Base-by-base conservation (phyloP, 495 filamentous ascomycete genomes). In the Aspergillus olivimuriae region DNA sequence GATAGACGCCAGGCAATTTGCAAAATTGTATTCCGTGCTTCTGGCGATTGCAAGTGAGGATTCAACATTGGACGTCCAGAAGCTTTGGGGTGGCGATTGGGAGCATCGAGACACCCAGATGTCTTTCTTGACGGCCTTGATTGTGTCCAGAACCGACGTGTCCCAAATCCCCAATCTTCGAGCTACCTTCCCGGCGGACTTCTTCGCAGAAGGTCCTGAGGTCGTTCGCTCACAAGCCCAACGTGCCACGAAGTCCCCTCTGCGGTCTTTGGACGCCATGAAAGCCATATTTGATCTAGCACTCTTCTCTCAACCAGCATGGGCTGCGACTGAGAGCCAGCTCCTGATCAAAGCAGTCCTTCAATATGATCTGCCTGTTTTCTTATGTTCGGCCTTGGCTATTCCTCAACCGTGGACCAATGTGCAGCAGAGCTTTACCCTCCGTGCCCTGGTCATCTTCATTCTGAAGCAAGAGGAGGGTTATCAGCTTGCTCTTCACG, bases 41-140 rank as follows among this genome's bases (percentile, higher is more conserved):
- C 66, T 86, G 21, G 80, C 80, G 1, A 68, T 86, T 41, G 85
- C 86, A 28, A 69, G 64, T 34, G 78, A 83, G 18, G 75, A 82
- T 31, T 53, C 65, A 20, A 73, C 57, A 41, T 73, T 84, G 56
- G 82, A 94, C 61, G 78, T 95, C 34, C 84, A 94, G 60, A 77
- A 73, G 28, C 74, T 99, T 18, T 97, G 91, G 92, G 88, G 89
- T 45, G 91, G 89, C 24, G 74, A 81, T 34, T 97, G 94, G 92
- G 77, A 86, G 36, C 74, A 94, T 41, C 76, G 81, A 15, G 78
- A 89, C 34, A 86, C 94, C 0, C 94, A 96, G 45, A 75, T 97
- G 40, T 92, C 87, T 11, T 94, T 99, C 56, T 70, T 96, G 30
- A 82, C 81, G 44, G 87, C 89, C 6, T 96, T 86, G 56, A 69